phyloP scores from a whole-genome alignment of 2,329 filamentous ascomycete genomes.

The Myriosclerotinia curreyana region DNA sequence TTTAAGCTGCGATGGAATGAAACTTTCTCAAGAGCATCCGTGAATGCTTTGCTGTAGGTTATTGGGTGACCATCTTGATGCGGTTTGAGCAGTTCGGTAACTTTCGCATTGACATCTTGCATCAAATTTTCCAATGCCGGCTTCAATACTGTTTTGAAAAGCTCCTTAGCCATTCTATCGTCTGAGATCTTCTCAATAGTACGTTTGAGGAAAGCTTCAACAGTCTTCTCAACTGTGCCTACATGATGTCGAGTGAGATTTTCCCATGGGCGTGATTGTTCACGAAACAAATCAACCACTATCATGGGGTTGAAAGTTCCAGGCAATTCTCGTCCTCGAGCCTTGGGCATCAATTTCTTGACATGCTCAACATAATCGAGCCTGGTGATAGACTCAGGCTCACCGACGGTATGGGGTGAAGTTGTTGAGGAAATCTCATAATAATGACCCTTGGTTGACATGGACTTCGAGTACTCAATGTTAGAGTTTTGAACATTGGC shows the following conservation, averaged over 20 bases:
- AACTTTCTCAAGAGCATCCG: conserved; percentile 39
- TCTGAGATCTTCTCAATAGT: conserved; percentile 43
- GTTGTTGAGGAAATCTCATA: conserved; percentile 35
- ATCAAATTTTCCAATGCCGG: conserved; percentile 43
- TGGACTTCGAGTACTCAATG: conserved; percentile 46
- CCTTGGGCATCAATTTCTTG: conserved; percentile 42
- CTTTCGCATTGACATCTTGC: conserved; percentile 42
- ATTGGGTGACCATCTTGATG: conserved; percentile 49
- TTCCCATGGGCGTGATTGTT: conserved; percentile 57
- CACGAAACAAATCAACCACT: conserved; percentile 56
- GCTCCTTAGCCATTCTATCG: conserved; percentile 41
- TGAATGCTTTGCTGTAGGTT: conserved; percentile 52
- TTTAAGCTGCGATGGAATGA: conserved; percentile 21
- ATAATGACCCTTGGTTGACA: conserved; percentile 45
- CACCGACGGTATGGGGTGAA: too few relatives aligned
- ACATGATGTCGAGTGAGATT: conserved; percentile 42
- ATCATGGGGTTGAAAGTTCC: conserved; percentile 60
- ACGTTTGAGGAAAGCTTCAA: conserved; percentile 40
- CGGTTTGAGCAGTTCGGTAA: conserved; percentile 46
- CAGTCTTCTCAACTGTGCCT: conserved; percentile 38
- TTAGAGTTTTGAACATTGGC: conserved; percentile 53
- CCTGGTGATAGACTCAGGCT: conserved; percentile 35
- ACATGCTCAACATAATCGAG: conserved; percentile 44
- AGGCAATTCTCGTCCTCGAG: conserved; percentile 55
- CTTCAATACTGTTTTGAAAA: conserved; percentile 43